Conservation (phyloP, 805 yeast genomes). For the Candida insectalens region DNA sequence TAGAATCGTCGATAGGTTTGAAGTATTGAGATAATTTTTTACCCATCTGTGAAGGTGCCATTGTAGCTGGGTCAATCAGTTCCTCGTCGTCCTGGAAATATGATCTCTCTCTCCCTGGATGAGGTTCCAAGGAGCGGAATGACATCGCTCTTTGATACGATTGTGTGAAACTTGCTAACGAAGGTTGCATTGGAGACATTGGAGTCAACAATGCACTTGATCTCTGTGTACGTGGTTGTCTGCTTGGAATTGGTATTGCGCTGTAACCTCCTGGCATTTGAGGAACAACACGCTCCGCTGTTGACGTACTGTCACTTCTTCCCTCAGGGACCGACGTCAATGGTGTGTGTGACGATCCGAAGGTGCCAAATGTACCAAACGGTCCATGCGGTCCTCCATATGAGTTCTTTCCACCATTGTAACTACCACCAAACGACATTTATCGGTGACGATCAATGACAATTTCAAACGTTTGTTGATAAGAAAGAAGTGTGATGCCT, state of each 20-base stretch:
- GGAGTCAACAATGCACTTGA: conserved; percentile 4
- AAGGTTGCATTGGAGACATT: conserved; percentile 3
- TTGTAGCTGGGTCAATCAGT: conserved; percentile 54
- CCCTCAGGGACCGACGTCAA: no score
- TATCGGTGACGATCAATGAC: no score
- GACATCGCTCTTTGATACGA: conserved; percentile 76
- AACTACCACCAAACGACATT: no score
- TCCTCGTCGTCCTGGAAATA: conserved; percentile 58
- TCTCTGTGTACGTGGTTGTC: conserved; percentile 3
- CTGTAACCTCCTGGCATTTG: conserved; percentile 6
- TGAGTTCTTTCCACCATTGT: no score
- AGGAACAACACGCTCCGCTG: no score
- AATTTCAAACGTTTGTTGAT: no score
- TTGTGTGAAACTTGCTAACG: conserved; percentile 66
- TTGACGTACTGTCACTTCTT: no score
- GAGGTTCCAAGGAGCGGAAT: conserved; percentile 41
- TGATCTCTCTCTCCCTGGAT: conserved; percentile 52
- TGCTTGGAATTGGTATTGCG: conserved; percentile 18
- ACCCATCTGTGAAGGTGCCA: conserved; percentile 59
- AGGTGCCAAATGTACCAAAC: no score
- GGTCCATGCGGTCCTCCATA: no score
- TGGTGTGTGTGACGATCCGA: no score
- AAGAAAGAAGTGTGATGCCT: no score
- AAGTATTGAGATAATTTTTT: conserved; percentile 39
- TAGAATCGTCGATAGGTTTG: conserved; percentile 6